Evolutionary conservation across 139 green algal genomes (phyloP).

Genomic region (Klebsormidium nitens): DNA sequence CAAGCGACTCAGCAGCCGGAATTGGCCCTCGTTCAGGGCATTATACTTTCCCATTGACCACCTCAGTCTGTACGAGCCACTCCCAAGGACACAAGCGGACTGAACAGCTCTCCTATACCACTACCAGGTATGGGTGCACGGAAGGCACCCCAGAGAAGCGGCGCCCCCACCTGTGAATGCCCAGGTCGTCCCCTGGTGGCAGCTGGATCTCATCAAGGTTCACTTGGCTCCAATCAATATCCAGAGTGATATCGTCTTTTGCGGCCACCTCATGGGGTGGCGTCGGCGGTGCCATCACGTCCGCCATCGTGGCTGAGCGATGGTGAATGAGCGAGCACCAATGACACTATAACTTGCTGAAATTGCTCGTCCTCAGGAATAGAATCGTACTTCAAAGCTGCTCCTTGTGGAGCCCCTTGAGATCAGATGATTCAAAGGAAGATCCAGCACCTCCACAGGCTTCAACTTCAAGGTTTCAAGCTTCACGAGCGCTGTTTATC

Average conservation of each 20-base stretch:
- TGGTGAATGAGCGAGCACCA: no score
- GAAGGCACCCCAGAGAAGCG: no score
- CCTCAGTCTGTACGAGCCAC: no score
- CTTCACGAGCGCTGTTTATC: no score
- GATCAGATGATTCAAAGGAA: neutral
- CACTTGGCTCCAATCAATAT: conserved; percentile 51
- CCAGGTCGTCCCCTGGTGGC: conserved; percentile 81
- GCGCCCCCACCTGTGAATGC: conserved; percentile 56
- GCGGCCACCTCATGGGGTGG: neutral
- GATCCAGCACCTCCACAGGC: no score
- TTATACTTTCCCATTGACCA: no score
- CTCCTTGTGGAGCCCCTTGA: neutral
- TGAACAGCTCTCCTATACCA: no score
- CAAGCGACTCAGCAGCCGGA: no score
- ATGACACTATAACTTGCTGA: neutral
- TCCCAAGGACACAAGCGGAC: no score
- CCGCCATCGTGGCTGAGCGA: neutral
- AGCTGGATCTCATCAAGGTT: conserved; percentile 80
- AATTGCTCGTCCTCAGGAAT: neutral
- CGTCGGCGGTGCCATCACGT: neutral
- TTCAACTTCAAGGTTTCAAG: no score
- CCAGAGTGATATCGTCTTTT: neutral
- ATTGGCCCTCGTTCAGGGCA: no score
- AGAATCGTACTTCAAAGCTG: neutral
- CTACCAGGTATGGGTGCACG: no score